Conservation (phyloP, 164 flowering plant genomes). For the Aristolochia contorta region DNA sequence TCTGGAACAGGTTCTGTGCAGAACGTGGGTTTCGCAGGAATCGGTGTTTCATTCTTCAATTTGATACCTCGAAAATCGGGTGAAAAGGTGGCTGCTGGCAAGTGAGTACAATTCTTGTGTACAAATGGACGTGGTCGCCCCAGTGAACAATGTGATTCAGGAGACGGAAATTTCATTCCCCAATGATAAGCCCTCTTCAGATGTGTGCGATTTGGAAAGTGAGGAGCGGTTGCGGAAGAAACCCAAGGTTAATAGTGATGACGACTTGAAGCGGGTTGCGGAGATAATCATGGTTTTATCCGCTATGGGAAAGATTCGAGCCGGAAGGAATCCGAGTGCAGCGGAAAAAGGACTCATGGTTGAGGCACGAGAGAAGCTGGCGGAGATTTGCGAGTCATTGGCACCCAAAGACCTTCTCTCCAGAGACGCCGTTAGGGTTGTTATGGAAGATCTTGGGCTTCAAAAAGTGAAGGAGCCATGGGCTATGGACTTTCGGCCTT, state of each 20-base stretch:
- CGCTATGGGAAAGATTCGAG: slow-evolving; percentile 55
- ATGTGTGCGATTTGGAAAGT: no score
- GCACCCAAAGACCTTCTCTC: slow-evolving; percentile 65
- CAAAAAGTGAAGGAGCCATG: slow-evolving; percentile 45
- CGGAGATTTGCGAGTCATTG: slow-evolving; percentile 36
- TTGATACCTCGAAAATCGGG: no score
- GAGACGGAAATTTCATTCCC: no score
- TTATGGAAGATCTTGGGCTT: slow-evolving; percentile 81
- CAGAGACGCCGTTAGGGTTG: slow-evolving; percentile 38
- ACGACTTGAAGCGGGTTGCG: slow-evolving; percentile 49
- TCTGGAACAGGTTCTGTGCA: not conserved
- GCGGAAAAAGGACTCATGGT: slow-evolving; percentile 52
- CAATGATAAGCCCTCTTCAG: no score
- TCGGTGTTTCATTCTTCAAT: no score
- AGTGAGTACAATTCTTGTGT: no score
- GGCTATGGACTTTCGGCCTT: slow-evolving; percentile 38
- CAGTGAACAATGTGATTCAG: no score
- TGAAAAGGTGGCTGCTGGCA: no score
- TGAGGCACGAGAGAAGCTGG: slow-evolving; percentile 63
- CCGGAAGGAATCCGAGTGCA: slow-evolving; percentile 48
- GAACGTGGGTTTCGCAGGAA: no score
- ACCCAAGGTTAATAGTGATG: slow-evolving; percentile 16
- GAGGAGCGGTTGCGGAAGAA: slow-evolving; percentile 17
- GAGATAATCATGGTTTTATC: slow-evolving; percentile 70
- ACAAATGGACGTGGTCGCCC: no score